Percentiles rank a stretch among this genome's conserved stretches.
These are phyloP conservation scores for Tricholoma sp. DNA, from an alignment of 768 basidiomycete genomes.

Conservation along the genomic window DNA sequence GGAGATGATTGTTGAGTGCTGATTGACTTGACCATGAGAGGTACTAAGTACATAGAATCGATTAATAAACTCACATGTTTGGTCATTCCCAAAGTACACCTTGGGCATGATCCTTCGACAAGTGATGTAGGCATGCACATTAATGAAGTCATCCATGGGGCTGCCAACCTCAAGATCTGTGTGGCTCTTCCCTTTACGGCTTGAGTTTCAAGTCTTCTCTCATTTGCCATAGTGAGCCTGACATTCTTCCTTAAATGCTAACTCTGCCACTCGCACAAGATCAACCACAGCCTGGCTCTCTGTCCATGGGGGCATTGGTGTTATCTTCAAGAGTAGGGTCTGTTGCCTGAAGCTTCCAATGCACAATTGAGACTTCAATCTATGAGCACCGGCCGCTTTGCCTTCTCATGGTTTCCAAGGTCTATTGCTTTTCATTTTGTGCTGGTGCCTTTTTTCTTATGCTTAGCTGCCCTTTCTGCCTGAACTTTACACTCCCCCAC, in stretches of 20 bases:
- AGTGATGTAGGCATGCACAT: background rate
- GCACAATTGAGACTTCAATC: constrained; percentile 3
- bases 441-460: background rate
- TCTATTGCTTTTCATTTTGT: background rate
- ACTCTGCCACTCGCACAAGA: background rate
- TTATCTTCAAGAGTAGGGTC: background rate
- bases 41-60: background rate
- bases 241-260: background rate
- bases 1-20: constrained; percentile 3
- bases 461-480: background rate
- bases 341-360: background rate
- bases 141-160: constrained; percentile 9
- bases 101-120: background rate
- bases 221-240: background rate
- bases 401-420: background rate
- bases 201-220: background rate
- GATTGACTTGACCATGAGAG: constrained; percentile 1
- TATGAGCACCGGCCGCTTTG: background rate
- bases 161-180: background rate
- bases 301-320: too few species aligned
- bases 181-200: constrained; percentile 15
- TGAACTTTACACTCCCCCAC: too few species aligned
- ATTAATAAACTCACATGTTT: background rate
- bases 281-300: too few species aligned
- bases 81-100: constrained; percentile 6